Conservation (phyloP, 371 early-diverging fungal species). For the Mucor irregularis region DNA sequence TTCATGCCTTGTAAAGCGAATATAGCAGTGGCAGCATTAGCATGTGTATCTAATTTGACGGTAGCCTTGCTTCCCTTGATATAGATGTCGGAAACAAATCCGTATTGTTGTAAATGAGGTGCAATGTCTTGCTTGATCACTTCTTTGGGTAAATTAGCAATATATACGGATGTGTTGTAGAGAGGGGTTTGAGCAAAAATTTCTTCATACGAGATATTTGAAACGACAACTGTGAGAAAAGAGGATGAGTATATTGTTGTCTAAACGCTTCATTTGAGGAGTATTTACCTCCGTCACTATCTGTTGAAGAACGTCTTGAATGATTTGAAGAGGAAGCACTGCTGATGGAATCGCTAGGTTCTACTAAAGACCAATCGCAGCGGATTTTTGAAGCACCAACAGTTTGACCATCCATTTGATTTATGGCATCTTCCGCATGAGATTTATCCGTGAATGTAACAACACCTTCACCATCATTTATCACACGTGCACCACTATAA, state of each 20-base stretch:
- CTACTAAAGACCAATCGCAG: slow-evolving; percentile 82
- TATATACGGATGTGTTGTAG: slow-evolving; percentile 82
- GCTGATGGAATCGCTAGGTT: slow-evolving; percentile 24
- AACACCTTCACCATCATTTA: slow-evolving; percentile 84
- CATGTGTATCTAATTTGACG: slow-evolving; percentile 81
- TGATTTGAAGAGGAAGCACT: not conserved
- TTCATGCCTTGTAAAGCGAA: slow-evolving; percentile 69
- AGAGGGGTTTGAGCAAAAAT: slow-evolving; percentile 73
- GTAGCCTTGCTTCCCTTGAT: slow-evolving; percentile 81
- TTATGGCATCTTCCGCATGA: slow-evolving; percentile 82
- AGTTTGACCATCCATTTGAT: slow-evolving; percentile 73
- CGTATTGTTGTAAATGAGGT: slow-evolving; percentile 73
- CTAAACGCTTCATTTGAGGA: not conserved
- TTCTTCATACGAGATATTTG: slow-evolving; percentile 59
- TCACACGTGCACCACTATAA: slow-evolving; percentile 78
- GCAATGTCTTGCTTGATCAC: slow-evolving; percentile 27
- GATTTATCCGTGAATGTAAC: slow-evolving; percentile 75
- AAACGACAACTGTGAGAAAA: slow-evolving; percentile 19
- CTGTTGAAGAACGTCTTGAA: slow-evolving; percentile 19
- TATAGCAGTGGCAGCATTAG: slow-evolving; percentile 86
- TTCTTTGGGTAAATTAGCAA: slow-evolving; percentile 76
- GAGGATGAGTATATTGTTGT: not conserved
- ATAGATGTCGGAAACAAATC: slow-evolving; percentile 70
- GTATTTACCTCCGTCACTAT: slow-evolving; percentile 1
- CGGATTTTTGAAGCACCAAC: slow-evolving; percentile 63